Evolutionary conservation across 2,329 filamentous ascomycete genomes (phyloP), one percentile per base, ranked within the genome.

Genomic region (Aureobasidium sp.): DNA sequence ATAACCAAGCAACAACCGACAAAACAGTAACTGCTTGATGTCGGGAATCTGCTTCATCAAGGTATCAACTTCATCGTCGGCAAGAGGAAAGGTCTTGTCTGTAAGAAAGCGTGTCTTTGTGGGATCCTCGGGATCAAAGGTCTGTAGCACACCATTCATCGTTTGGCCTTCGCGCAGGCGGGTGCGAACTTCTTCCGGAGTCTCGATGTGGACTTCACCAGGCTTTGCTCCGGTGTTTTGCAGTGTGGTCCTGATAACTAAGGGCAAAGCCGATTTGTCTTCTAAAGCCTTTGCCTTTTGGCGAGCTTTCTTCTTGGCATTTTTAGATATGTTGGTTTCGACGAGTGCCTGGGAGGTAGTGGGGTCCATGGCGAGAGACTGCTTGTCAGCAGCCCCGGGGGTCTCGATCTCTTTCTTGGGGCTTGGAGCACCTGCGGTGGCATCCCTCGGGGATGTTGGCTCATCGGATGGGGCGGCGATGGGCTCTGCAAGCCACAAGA

Each of bases 401-500:
- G 19, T 15, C 15, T 24, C 31, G 9, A 37, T 37, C 27, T 60
- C 44, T n/a, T 37, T 39, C 19, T 48, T 48, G 27, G 31, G 2
- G 31, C 12, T 19, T 15, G 54, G 33, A 7, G 42, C 31, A 27
- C 11, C 24, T n/a, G 44, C 19, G 15, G 27, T 11, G 14, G 53
- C 35, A 33, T 17, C 19, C n/a, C 37, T 29, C 2, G 42, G 31
- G 19, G 54, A 39, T n/a, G 42, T 8, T 27, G 42, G 54, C 17
- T 50, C 57, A 11, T 60, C 35, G 4, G 45, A 31, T 5, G 44
- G 17, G 4, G 8, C 35, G 33, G 57, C 40, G 24, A 49, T 15
- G 35, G 82, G 82, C 24, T 84, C 81, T 49, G 83, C 81, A 50
- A 77, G 69, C 77, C 78, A 79, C 42, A 80, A 66, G 63, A 80